These are phyloP conservation scores for Starmerella gropengiesseri DNA, from an alignment of 805 yeast genomes.

Conservation along the genomic window DNA sequence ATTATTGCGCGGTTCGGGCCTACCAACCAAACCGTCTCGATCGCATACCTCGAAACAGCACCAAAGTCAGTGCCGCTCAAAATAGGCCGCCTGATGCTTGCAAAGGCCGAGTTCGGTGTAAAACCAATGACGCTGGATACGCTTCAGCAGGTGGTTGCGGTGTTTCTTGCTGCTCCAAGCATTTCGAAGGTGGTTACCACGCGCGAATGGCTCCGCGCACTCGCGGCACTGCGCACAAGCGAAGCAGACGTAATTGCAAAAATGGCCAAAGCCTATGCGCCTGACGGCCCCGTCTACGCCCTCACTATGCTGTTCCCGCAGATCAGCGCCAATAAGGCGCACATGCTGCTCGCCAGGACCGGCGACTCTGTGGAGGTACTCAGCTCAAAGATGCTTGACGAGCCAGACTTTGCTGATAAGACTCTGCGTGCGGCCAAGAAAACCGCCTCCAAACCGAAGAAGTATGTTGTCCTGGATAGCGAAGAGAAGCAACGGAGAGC, in stretches of 20 bases:
- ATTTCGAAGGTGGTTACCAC: constrained; percentile 9
- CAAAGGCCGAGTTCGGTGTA: constrained; percentile 15
- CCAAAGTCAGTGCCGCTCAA: constrained; percentile 19
- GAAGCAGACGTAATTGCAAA: constrained; percentile 3
- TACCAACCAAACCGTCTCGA: constrained; percentile 12
- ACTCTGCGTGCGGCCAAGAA: constrained; percentile 23
- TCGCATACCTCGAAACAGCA: constrained; percentile 10
- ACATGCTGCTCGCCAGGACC: constrained; percentile 38
- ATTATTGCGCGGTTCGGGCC: constrained; percentile 23
- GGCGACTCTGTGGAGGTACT: constrained; percentile 41
- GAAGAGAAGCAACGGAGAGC: constrained; percentile 18
- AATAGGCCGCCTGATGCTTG: constrained; percentile 13
- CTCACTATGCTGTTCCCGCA: constrained; percentile 47
- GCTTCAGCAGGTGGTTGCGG: constrained; percentile 37
- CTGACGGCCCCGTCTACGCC: constrained; percentile 8
- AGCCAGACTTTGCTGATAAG: constrained; percentile 37
- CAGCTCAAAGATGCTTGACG: constrained; percentile 51
- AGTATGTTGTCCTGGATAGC: constrained; percentile 27
- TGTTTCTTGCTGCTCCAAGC: constrained; percentile 9
- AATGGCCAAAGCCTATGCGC: neutral
- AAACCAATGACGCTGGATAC: constrained; percentile 21
- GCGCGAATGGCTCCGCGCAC: constrained; percentile 2
- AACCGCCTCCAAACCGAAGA: neutral
- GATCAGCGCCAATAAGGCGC: constrained; percentile 38
- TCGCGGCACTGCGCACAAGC: neutral